Base-by-base conservation (phyloP, 148 eudicot genomes). In the Bassia scoparia region DNA sequence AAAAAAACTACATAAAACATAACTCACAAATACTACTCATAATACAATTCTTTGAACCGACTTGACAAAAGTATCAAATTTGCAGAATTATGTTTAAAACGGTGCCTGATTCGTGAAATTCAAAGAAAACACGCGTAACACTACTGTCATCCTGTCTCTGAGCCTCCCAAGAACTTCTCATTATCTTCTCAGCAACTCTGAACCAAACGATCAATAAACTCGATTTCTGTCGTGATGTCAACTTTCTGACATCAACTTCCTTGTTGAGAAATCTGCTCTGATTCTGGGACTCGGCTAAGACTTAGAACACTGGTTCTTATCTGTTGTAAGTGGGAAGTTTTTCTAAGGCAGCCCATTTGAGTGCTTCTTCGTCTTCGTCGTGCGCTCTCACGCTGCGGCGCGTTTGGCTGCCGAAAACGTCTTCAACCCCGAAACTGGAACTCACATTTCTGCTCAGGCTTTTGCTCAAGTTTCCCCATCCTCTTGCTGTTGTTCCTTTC, bases 281-380 rank as follows among this genome's bases (percentile, higher is more conserved):
- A 33, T 69, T 73, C 53, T 84, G 81, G 23, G 63, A 59, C 17
- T 75, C 82, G 58, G 71, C 68, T 79, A 89, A n/a, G 89, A 83
- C 52, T 88, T 78, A 95, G 78, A 27, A 95, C 84, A 7, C 97
- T 87, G 0, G 94, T 95, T 29, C 98, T 83, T 48, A 95, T 60
- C 98, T 72, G 35, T 88, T 88, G 52, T 95, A 95, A 4, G 98
- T 95, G 0, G 98, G 98, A 3, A 95, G 52, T 46, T 87, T 95
- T 72, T 95, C 98, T 11, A 95, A 52, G 37, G 98, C 97, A 26
- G 98, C 98, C 98, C 98, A 95, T 82, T 76, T 80, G 0, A 95
- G 72, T 2, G 97, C 97, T 73, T 91, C 98, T 53, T 95, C 98
- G 56, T 95, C 98, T 33, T 91, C 98, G 50, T 88, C 93, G 58